Evolutionary conservation across 2,329 filamentous ascomycete species (phyloP), one percentile per base, ranked within the genome.

Genomic region (Fusarium avenaceum): DNA sequence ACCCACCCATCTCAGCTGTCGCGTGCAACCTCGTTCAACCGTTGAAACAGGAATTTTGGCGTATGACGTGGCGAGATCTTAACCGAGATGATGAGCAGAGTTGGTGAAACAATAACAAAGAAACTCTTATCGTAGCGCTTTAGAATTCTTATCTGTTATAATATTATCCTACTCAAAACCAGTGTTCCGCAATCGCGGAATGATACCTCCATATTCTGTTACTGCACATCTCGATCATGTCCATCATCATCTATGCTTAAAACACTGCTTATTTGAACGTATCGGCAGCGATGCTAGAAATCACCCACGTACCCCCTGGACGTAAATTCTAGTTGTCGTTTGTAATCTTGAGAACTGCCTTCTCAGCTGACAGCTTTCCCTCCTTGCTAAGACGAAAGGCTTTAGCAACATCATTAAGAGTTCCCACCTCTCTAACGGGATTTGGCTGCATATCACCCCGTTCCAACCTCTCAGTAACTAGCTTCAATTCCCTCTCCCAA

Each of bases 101-200:
- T 15, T 7, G 4, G 15, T 57, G 22, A 8, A 4, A 1, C 8
- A 11, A 24, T 63, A 63, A 49, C 59, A 39, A 4, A 19, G 10
- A 9, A 0, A 3, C 0, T 0, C 46, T 32, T 61, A 54, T 53
- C 45, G 2, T 0, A 0, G 0, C 4, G 0, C 1, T 7, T 1
- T 3, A 5, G 3, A 4, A 0, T 1, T 2, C 7, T 7, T 44
- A 56, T 63, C 42, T 35, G 48, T 47, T 63, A 44, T 6, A 3
- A 1, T 1, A 8, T n/a, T 14, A 63, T 33, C 8, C 14, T 7
- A 2, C 10, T 3, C 0, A 10, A 11, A 6, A n/a, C 10, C 6
- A 28, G 2, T 7, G 8, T 63, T 63, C 49, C 49, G 38, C 19
- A 1, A 1, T 3, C 6, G 43, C 57, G 43, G 57, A 63, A 63